phyloP scores from a whole-genome alignment of 768 basidiomycete genomes.

The Podaxis sp. region DNA sequence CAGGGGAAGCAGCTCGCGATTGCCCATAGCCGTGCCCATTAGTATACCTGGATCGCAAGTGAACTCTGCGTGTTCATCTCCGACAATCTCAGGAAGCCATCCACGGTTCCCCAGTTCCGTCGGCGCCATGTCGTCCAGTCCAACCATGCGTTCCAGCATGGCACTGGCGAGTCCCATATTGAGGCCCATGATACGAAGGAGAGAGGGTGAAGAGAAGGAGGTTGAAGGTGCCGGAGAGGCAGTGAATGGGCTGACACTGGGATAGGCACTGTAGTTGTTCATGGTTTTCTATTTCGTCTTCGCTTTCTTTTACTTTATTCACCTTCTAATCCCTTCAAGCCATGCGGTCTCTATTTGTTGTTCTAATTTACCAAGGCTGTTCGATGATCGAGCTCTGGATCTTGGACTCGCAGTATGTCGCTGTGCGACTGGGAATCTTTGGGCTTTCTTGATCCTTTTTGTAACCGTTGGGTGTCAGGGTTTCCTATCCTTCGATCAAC shows the following conservation, averaged over 20 bases:
- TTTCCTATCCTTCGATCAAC: neutral
- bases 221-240: conserved; percentile 80
- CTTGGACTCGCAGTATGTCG: too few relatives aligned
- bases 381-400: too few relatives aligned
- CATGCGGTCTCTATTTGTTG: neutral
- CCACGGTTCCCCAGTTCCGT: conserved; percentile 48
- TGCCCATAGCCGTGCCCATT: conserved; percentile 70
- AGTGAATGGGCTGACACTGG: conserved; percentile 61
- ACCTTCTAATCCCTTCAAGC: neutral
- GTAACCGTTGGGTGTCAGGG: neutral
- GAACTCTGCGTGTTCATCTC: conserved; percentile 72
- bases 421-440: too few relatives aligned
- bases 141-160: conserved; percentile 67
- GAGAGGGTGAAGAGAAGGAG: conserved; percentile 64
- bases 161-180: conserved; percentile 77
- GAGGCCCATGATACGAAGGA: conserved; percentile 62
- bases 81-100: conserved; percentile 57
- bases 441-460: neutral
- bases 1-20: conserved; percentile 42
- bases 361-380: neutral
- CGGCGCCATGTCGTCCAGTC: conserved; percentile 64
- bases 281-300: neutral
- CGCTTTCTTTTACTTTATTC: neutral
- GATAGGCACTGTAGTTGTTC: conserved; percentile 23
- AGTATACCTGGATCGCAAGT: conserved; percentile 55